These are phyloP conservation scores for Rhododendron molle DNA, from an alignment of 148 eudicot genomes.

Conservation along the genomic window DNA sequence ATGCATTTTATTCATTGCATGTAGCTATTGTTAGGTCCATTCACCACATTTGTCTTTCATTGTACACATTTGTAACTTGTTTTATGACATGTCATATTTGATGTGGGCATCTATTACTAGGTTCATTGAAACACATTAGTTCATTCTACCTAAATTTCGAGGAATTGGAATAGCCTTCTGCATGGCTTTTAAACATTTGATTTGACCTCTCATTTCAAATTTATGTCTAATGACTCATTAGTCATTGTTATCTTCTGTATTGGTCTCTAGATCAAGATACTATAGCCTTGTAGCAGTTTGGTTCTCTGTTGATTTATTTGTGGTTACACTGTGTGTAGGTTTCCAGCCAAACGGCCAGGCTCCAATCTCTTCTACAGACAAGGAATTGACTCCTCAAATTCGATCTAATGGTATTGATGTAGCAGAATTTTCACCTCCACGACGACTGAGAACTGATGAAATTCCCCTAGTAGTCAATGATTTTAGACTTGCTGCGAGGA, in stretches of 20 bases:
- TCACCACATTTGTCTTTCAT: not conserved
- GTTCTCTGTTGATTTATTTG: not conserved
- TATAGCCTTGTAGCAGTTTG: not conserved
- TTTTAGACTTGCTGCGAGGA: constrained; percentile 1
- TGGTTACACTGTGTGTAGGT: not conserved
- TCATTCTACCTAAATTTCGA: not conserved
- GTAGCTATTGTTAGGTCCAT: not conserved
- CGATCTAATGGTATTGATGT: not conserved
- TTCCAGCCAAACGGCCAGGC: not conserved
- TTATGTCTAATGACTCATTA: too few relatives aligned
- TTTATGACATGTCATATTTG: not conserved
- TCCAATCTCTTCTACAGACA: not conserved
- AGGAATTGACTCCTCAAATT: not conserved
- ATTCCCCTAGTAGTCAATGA: not conserved
- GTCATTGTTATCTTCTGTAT: not conserved
- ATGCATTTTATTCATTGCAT: not conserved
- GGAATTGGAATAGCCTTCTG: not conserved
- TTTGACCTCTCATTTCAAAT: not conserved
- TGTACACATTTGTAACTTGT: not conserved
- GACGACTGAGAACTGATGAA: constrained; percentile 2
- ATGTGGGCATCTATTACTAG: not conserved
- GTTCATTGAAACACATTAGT: not conserved
- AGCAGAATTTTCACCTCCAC: constrained; percentile 1
- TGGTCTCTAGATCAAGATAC: not conserved
- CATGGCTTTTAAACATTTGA: not conserved